phyloP scores from a whole-genome alignment of 345 rosid species.

The Psidium guajava region DNA sequence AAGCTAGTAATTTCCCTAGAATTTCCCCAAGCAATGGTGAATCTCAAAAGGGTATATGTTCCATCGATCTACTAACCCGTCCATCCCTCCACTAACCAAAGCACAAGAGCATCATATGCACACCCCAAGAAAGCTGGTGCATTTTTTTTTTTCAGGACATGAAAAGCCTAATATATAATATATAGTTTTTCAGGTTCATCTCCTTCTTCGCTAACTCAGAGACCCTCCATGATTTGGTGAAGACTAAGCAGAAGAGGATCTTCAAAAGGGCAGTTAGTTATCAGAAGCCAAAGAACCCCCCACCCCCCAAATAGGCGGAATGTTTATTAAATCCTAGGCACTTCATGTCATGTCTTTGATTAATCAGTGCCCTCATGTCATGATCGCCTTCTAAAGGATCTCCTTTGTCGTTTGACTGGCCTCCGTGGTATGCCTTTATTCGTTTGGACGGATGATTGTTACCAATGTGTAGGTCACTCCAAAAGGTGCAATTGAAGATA shows the following conservation, averaged over 20 bases:
- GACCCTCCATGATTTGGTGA: background rate
- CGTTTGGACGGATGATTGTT: background rate
- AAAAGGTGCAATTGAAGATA: background rate
- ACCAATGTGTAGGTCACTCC: background rate
- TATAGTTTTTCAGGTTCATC: background rate
- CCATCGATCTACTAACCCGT: slow-evolving; percentile 27
- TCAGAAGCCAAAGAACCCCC: background rate
- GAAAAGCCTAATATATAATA: slow-evolving; percentile 10
- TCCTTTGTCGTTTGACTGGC: background rate
- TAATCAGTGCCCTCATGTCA: background rate
- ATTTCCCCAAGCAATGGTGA: slow-evolving; percentile 20
- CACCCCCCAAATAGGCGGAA: background rate
- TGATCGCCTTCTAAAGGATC: background rate
- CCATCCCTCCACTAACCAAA: slow-evolving; percentile 28
- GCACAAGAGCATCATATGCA: slow-evolving; percentile 39
- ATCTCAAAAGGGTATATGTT: slow-evolving; percentile 34
- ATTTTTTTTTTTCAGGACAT: slow-evolving; percentile 3
- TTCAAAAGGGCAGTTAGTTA: background rate
- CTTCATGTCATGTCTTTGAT: background rate
- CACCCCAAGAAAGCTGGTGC: slow-evolving; percentile 22
- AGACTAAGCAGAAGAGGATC: background rate
- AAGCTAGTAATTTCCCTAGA: slow-evolving; percentile 28
- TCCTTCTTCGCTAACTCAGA: background rate
- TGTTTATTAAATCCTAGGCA: background rate
- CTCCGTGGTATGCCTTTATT: background rate